Percentiles rank a stretch among this genome's conserved stretches.
These are phyloP conservation scores for Helicocarpus griseus DNA, from an alignment of 2,329 filamentous ascomycete species.

Conservation along the genomic window DNA sequence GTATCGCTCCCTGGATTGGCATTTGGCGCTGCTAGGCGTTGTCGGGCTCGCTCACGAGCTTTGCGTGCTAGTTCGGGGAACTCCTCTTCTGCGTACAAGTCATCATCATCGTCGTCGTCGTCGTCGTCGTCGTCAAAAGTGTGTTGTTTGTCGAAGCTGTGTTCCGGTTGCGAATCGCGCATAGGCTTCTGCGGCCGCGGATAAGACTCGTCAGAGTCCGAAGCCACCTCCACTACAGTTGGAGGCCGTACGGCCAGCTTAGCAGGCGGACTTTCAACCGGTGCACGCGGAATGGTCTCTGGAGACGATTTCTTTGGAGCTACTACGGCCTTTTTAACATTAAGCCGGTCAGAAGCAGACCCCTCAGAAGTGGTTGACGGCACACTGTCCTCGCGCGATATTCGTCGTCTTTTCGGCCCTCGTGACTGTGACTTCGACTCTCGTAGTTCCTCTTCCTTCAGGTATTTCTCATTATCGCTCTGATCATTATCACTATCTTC, in stretches of 20 bases:
- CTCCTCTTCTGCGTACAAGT: slow-evolving; percentile 26
- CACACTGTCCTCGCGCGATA: slow-evolving; percentile 13
- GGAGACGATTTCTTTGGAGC: not conserved
- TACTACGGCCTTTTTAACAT: too few relatives aligned
- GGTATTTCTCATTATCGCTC: slow-evolving; percentile 13
- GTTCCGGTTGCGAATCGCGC: not conserved
- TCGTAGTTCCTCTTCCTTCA: not conserved
- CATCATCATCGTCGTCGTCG: slow-evolving; percentile 21
- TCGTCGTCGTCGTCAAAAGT: slow-evolving; percentile 1
- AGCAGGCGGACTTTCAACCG: not conserved
- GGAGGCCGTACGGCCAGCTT: not conserved
- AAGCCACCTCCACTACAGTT: not conserved
- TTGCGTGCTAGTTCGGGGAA: slow-evolving; percentile 32
- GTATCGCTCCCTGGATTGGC: slow-evolving; percentile 6
- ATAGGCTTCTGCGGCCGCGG: not conserved
- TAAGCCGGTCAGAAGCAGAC: too few relatives aligned
- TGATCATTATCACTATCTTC: slow-evolving; percentile 4
- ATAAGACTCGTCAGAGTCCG: not conserved
- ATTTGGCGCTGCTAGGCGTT: not conserved
- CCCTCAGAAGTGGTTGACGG: not conserved
- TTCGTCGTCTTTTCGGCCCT: slow-evolving; percentile 15
- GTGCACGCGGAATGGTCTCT: not conserved
- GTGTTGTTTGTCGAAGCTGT: not conserved
- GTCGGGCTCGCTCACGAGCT: slow-evolving; percentile 30
- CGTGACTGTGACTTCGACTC: slow-evolving; percentile 1